Evolutionary conservation across 768 basidiomycete species (phyloP), one percentile per base, ranked within the genome.

Genomic region (Podaxis sp.): DNA sequence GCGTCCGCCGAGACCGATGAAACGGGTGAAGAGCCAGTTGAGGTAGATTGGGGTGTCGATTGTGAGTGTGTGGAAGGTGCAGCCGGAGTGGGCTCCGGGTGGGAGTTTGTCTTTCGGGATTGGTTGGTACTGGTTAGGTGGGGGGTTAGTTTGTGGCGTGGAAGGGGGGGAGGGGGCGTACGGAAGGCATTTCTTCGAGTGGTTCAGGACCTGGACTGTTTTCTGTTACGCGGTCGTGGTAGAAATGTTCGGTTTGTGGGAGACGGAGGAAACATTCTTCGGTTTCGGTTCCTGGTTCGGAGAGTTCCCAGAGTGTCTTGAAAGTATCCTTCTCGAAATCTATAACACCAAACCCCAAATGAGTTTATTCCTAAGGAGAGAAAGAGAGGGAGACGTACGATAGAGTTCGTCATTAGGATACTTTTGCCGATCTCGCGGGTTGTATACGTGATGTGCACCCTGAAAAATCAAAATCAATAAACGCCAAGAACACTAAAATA

Each of bases 361-460:
- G 12, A 65, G 51, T 12, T 33, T 63, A n/a, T 22, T 17, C 9
- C 13, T 24, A 19, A 15, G 24, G 38, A 22, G 28, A 24, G 24
- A 30, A n/a, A 26, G 28, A n/a, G 4, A 22, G 38, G 9, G 30
- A 15, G 11, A 56, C 58, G 33, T 48, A 65, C 66, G 38, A 19
- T 65, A 63, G 3, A 57, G 56, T 15, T 57, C 46, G 8, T 63
- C 61, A 13, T 63, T 59, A 7, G 58, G 49, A 53, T 63, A 56
- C 3, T 22, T 56, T n/a, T 54, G 30, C 30, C 66, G 15, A 19
- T 63, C 52, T 51, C 54, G 44, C 1, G 82, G 82, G 15, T 80
- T 80, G 52, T 84, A 86, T 52, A 93, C 85, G 79, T 92, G 89
- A 65, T 93, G 90, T 8, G 90, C 93, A 39, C 92, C 92, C 49